Base-by-base conservation (phyloP, 805 yeast genomes). In the Candida railenensis region DNA sequence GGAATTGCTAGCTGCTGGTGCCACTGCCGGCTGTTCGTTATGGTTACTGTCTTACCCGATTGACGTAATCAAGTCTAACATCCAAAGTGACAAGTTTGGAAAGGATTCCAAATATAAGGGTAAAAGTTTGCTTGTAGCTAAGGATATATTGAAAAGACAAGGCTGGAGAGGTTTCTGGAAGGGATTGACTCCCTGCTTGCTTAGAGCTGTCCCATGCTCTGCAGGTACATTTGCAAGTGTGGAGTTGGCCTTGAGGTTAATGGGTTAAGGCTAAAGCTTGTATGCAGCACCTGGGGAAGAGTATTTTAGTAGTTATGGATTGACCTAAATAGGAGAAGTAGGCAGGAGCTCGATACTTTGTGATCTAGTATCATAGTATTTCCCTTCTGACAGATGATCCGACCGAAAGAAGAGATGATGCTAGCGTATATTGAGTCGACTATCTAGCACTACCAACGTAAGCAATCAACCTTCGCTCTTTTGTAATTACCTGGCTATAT, bases 151-250 rank as follows among this genome's bases (percentile, higher is more conserved):
- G 54, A 52, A 50, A 4, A 59, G 62, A 2, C 73, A 71, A 33
- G 85, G 85, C 0, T 51, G 67, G 3, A 49, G 63, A 11, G 86
- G 85, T 0, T 81, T 81, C 59, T 81, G 85, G 85, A 73, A 76
- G 62, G 87, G 87, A 8, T 69, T 81, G 37, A 76, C 71, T 0
- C 87, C 87, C 0, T 78, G 85, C 19, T 65, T 81, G 37, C 48
- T 80, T 3, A 71, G 87, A 55, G 87, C 87, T 0, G 73, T 80
- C 36, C 87, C 87, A 3, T 79, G 85, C 53, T 76, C 82, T 57
- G 87, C 91, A 1, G 87, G 87, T 14, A 85, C 92, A 0, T 85
- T 85, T 71, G 87, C 90, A 2, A 80, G 85, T 12, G 91, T 85
- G 2, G 92, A 85, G 57, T 67, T 80, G 46, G 83, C 89, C 0